Base-by-base conservation (phyloP, 495 filamentous ascomycete genomes). In the Aspergillus heteromorphus region DNA sequence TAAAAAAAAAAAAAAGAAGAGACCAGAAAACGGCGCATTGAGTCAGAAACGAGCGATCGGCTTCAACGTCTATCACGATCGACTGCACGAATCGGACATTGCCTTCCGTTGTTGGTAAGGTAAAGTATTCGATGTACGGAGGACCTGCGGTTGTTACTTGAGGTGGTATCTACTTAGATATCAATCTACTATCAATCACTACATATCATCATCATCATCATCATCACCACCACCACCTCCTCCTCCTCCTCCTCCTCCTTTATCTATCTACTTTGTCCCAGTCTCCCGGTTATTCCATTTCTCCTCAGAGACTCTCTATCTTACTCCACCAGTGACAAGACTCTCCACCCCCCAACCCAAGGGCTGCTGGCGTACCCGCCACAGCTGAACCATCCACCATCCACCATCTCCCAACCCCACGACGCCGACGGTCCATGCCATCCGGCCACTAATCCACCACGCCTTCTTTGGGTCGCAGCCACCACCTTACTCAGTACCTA, bases 401-500 rank as follows among this genome's bases (percentile, higher is more conserved):
- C 19, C 42, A 45, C 41, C 17, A 45, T 1, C 19, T 21, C 41
- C 6, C 18, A 19, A 38, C 34, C 34, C 34, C 34, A 38, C 25
- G 45, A 48, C 45, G 45, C 13, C 25, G 45, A 48, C 45, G 45
- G 45, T 29, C 29, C 29, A 18, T 29, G 29, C 29, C 48, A 38
- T 50, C 48, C 48, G 30, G 18, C 38, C 48, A 31, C 30, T 31
- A 50, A 50, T 36, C 48, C 17, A 27, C 21, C 8, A n/a, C 45
- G 7, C 17, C 27, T 27, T 48, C 20, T 11, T 29, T 31, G 47
- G 47, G 17, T 40, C 48, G 34, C 48, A 50, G 48, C 48, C 48
- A 50, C 48, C 48, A 21, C 9, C 17, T 18, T 27, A 4, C 23
- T 27, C 4, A 27, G 3, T 7, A 27, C 3, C 23, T 27, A 27